phyloP scores from a whole-genome alignment of 306 rosid species.

The Styphnolobium japonicum region DNA sequence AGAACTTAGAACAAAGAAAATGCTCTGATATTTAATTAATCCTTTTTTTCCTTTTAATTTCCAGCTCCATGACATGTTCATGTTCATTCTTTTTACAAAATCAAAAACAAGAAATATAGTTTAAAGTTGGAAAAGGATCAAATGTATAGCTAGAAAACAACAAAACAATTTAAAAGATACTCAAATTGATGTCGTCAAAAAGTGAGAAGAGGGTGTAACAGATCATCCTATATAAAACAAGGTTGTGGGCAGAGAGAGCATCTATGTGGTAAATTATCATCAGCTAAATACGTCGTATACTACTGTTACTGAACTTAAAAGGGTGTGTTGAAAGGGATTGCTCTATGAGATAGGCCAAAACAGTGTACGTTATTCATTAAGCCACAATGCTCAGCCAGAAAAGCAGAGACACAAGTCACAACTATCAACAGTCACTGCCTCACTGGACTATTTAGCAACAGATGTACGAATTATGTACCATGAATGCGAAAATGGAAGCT shows the following conservation, averaged over 20 bases:
- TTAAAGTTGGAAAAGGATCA: background rate
- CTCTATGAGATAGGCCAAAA: background rate
- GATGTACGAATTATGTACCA: background rate
- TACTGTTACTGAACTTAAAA: background rate
- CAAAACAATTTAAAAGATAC: background rate
- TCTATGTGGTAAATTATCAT: background rate
- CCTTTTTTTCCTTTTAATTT: background rate
- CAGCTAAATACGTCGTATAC: background rate
- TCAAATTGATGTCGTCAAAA: background rate
- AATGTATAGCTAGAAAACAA: background rate
- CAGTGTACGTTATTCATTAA: background rate
- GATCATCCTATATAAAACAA: background rate
- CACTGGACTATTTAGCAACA: background rate
- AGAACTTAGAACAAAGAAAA: background rate
- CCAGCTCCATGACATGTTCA: background rate
- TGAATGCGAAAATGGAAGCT: background rate
- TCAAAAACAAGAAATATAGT: background rate
- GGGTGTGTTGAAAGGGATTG: conserved; percentile 17
- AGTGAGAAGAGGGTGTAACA: background rate
- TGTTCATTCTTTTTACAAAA: background rate
- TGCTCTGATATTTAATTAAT: background rate
- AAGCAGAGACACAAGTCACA: background rate
- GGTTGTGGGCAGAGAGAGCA: background rate
- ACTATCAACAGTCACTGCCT: background rate
- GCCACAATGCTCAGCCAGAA: background rate